Conservation (phyloP, 257 asterid genomes). For the Plantago major region DNA sequence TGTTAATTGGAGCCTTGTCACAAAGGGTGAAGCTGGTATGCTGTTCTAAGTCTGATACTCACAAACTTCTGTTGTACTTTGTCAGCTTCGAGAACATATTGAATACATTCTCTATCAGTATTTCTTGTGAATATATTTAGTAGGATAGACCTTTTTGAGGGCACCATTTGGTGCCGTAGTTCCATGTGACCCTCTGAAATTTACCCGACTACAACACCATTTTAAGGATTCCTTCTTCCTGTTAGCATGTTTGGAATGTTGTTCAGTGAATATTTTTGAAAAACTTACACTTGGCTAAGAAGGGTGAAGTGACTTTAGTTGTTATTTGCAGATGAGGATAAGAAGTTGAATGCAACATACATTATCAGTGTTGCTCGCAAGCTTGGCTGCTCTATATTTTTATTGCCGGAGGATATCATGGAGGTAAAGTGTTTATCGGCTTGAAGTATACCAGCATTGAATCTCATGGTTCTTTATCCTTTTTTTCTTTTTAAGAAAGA, state of each 20-base stretch:
- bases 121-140: neutral
- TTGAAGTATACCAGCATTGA: neutral
- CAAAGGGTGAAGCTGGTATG: constrained; percentile 81
- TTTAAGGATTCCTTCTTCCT: no score
- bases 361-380: constrained; percentile 63
- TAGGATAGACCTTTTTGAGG: neutral
- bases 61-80: neutral
- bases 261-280: no score
- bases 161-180: neutral
- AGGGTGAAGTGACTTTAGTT: constrained; percentile 1
- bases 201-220: neutral
- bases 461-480: no score
- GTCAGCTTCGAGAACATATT: no score
- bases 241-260: no score
- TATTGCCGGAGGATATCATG: constrained; percentile 61
- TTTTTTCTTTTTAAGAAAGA: no score
- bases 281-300: no score
- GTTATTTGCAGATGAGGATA: constrained; percentile 47
- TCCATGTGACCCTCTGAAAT: neutral
- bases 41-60: neutral
- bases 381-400: constrained; percentile 60
- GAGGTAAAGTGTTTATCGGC: constrained; percentile 33
- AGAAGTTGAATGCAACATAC: constrained; percentile 55
- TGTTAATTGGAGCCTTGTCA: constrained; percentile 87
- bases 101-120: no score